phyloP scores from a whole-genome alignment of 768 basidiomycete genomes.

The Antrodiella citrinella region DNA sequence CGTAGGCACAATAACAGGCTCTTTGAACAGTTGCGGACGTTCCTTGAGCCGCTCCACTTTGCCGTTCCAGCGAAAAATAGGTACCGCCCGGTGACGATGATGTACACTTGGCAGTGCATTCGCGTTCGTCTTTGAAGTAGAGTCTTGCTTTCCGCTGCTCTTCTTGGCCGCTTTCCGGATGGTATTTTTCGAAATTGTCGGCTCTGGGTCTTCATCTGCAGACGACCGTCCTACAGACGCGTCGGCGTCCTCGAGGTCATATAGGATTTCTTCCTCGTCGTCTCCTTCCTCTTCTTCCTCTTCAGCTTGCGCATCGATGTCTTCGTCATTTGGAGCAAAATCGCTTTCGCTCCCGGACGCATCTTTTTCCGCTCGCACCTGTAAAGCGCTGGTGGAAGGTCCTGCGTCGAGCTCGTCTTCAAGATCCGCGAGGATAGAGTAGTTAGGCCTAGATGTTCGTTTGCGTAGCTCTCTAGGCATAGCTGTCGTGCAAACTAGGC shows the following conservation, averaged over 20 bases:
- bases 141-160: constrained; percentile 16
- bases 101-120: constrained; percentile 43
- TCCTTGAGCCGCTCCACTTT: constrained; percentile 51
- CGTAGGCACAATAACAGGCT: constrained; percentile 35
- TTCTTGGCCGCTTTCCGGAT: not conserved
- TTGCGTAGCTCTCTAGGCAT: constrained; percentile 55
- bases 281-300: constrained; percentile 21
- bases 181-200: not conserved
- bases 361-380: constrained; percentile 18
- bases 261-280: constrained; percentile 24
- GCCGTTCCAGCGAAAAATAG: constrained; percentile 43
- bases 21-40: constrained; percentile 42
- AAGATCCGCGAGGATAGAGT: constrained; percentile 30
- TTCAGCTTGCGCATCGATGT: constrained; percentile 3
- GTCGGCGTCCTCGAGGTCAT: constrained; percentile 16
- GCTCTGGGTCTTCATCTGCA: not conserved
- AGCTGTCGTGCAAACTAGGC: no score
- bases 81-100: constrained; percentile 65
- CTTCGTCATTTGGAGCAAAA: constrained; percentile 39
- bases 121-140: constrained; percentile 7
- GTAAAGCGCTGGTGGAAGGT: constrained; percentile 25
- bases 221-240: not conserved
- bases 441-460: constrained; percentile 44
- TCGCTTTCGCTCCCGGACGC: constrained; percentile 44
- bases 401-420: constrained; percentile 28